Conservation (phyloP, 176 grass and related monocot species). For the Aegilops speltoides region DNA sequence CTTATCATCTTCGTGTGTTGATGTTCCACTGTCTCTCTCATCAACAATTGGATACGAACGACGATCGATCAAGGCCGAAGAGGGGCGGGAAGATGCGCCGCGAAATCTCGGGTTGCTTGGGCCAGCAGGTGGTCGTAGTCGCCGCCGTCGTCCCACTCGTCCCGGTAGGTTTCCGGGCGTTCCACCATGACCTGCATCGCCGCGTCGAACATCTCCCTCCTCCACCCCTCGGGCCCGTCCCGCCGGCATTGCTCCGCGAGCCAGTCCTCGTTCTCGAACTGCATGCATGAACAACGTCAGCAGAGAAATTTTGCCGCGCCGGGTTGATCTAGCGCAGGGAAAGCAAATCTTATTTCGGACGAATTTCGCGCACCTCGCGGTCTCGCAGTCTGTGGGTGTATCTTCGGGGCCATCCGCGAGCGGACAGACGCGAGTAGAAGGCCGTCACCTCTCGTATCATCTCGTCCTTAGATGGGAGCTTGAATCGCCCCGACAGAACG, state of each 20-base stretch:
- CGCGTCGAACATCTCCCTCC: not conserved
- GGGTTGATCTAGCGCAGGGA: not conserved
- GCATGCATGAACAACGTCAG: not conserved
- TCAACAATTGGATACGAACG: too few species aligned
- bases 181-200: not conserved
- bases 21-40: too few species aligned
- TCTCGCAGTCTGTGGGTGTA: not conserved
- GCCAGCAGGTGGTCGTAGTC: not conserved
- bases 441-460: not conserved
- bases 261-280: not conserved
- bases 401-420: not conserved
- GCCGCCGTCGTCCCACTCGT: not conserved
- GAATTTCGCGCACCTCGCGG: not conserved
- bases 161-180: not conserved
- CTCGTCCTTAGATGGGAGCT: not conserved
- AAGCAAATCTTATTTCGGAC: not conserved
- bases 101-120: not conserved
- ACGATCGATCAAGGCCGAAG: too few species aligned
- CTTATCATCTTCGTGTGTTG: too few species aligned
- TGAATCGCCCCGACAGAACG: not conserved
- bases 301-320: not conserved
- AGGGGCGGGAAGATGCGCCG: too few species aligned
- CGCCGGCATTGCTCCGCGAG: not conserved
- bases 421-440: not conserved
- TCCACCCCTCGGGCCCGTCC: not conserved